Conservation (phyloP, 257 asterid genomes). For the Solanum chilense region DNA sequence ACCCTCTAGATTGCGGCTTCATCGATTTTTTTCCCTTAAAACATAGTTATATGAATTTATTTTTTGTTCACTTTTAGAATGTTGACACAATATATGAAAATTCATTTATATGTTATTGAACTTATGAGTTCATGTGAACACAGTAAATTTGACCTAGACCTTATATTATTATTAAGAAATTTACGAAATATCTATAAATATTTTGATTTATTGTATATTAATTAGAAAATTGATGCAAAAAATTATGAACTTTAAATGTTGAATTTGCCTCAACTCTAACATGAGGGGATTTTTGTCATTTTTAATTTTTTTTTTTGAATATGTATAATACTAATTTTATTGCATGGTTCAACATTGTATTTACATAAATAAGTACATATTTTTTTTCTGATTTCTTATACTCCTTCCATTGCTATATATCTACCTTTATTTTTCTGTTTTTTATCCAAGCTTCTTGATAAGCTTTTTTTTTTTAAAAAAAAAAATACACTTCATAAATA, state of each 20-base stretch:
- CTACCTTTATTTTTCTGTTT: not conserved
- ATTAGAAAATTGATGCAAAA: not conserved
- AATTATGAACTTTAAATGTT: not conserved
- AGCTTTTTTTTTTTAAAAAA: not conserved
- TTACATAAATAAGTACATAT: not conserved
- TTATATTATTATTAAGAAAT: not conserved
- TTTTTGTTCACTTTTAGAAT: not conserved
- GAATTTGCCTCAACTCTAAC: not conserved
- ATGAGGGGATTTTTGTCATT: not conserved
- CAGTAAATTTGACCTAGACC: too few species aligned
- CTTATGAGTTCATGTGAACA: not conserved
- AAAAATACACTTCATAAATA: not conserved
- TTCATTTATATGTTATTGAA: not conserved
- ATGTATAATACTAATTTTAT: not conserved
- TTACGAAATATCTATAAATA: not conserved
- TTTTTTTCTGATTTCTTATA: not conserved
- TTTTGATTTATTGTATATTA: not conserved
- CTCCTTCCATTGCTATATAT: not conserved
- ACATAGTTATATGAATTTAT: not conserved
- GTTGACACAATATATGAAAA: too few species aligned
- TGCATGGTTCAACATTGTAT: not conserved
- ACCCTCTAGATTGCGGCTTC: not conserved
- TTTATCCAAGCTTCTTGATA: not conserved
- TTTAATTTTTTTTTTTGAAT: too few species aligned
- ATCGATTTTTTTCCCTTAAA: not conserved